Conservation (phyloP, 495 filamentous ascomycete genomes). For the Terfezia claveryi region DNA sequence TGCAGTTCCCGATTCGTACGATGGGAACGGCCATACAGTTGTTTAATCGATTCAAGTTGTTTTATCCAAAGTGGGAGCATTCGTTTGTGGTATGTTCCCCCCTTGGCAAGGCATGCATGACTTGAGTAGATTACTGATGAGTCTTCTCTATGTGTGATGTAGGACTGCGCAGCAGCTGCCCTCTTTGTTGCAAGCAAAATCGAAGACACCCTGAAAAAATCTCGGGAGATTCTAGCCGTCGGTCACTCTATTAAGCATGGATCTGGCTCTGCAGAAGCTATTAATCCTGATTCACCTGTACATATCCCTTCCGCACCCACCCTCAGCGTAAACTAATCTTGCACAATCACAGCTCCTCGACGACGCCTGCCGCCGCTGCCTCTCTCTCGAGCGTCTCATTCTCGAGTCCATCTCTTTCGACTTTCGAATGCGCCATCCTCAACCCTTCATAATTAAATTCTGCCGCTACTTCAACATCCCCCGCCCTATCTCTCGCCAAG, state of each 20-base stretch:
- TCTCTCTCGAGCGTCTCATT: conserved; percentile 77
- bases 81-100: conserved; percentile 26
- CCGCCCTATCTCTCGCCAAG: conserved; percentile 33
- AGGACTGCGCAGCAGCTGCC: conserved; percentile 71
- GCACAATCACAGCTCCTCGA: conserved; percentile 45
- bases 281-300: conserved; percentile 67
- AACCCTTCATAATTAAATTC: conserved; percentile 62
- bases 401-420: conserved; percentile 88
- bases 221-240: conserved; percentile 72
- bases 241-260: conserved; percentile 61
- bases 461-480: conserved; percentile 26
- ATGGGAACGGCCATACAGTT: conserved; percentile 18
- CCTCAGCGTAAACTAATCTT: conserved; percentile 3
- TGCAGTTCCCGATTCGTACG: conserved; percentile 19
- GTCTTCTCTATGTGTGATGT: conserved; percentile 6
- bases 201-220: conserved; percentile 94
- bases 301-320: conserved; percentile 6
- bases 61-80: conserved; percentile 11
- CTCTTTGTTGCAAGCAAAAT: conserved; percentile 90
- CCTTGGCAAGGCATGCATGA: background rate
- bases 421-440: conserved; percentile 75
- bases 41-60: conserved; percentile 17
- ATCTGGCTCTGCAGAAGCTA: conserved; percentile 35
- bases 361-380: conserved; percentile 45
- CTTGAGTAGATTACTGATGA: background rate